These are phyloP conservation scores for Suillus lakei DNA, from an alignment of 768 basidiomycete genomes.

Conservation along the genomic window DNA sequence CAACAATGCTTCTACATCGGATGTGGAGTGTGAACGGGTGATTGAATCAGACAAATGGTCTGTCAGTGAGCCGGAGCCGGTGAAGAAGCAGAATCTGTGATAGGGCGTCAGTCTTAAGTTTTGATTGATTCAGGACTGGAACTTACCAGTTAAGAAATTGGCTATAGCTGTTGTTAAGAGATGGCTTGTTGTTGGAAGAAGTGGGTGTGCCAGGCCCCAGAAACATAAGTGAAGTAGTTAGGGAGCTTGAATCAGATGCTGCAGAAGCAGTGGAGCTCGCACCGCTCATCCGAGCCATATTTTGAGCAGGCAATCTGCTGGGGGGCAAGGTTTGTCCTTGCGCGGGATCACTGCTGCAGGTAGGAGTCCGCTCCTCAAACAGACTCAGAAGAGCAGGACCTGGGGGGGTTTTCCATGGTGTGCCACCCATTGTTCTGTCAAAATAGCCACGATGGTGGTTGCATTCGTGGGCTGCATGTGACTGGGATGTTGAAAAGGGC, in stretches of 20 bases:
- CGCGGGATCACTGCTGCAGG: not conserved
- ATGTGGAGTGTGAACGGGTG: slow-evolving; percentile 52
- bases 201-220: slow-evolving; percentile 35
- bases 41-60: slow-evolving; percentile 32
- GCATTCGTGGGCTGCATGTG: slow-evolving; percentile 30
- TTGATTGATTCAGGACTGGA: not conserved
- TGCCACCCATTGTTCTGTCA: slow-evolving; percentile 41
- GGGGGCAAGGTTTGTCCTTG: not conserved
- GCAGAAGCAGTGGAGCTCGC: slow-evolving; percentile 53
- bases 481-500: slow-evolving; percentile 30
- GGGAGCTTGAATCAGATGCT: slow-evolving; percentile 47
- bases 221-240: slow-evolving; percentile 47
- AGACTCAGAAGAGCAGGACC: slow-evolving; percentile 1
- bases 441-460: slow-evolving; percentile 67
- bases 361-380: not conserved
- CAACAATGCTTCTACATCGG: slow-evolving; percentile 58
- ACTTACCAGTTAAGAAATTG: slow-evolving; percentile 70
- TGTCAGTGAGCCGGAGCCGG: slow-evolving; percentile 53
- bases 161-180: slow-evolving; percentile 48
- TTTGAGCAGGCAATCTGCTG: slow-evolving; percentile 5
- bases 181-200: slow-evolving; percentile 14
- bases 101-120: slow-evolving; percentile 11
- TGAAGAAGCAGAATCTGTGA: slow-evolving; percentile 80
- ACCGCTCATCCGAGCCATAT: slow-evolving; percentile 28
- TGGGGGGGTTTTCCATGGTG: slow-evolving; percentile 15